phyloP scores from a whole-genome alignment of 768 basidiomycete genomes.

The Leucocoprinus sp. region DNA sequence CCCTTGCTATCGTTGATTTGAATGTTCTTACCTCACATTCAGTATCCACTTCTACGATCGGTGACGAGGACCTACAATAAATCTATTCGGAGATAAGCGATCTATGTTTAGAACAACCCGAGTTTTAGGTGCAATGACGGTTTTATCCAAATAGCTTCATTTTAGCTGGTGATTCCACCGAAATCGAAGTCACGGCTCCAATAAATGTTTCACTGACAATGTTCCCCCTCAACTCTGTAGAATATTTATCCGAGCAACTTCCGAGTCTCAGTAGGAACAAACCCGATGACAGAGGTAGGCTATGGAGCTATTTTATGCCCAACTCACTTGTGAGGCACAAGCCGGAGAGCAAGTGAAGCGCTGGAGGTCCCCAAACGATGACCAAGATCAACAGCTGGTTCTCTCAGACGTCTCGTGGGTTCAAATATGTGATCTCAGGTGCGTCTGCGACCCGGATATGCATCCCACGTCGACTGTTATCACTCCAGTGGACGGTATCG shows the following conservation, averaged over 20 bases:
- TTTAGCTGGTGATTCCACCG: slow-evolving; percentile 45
- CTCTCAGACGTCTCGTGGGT: background rate
- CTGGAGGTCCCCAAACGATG: slow-evolving; percentile 60
- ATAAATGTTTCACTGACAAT: slow-evolving; percentile 62
- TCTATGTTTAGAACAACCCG: background rate
- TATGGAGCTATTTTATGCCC: too few relatives aligned
- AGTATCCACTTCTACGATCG: slow-evolving; percentile 44
- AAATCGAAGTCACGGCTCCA: slow-evolving; percentile 48
- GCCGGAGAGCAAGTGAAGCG: too few relatives aligned
- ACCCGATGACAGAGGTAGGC: slow-evolving; percentile 60
- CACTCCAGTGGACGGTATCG: too few relatives aligned
- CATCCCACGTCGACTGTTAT: too few relatives aligned
- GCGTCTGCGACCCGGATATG: too few relatives aligned
- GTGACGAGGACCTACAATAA: slow-evolving; percentile 32
- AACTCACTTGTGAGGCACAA: slow-evolving; percentile 46
- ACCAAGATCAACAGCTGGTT: slow-evolving; percentile 47
- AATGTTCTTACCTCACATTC: slow-evolving; percentile 48
- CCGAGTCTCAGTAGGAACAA: slow-evolving; percentile 44
- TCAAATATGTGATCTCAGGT: too few relatives aligned
- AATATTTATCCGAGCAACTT: slow-evolving; percentile 64
- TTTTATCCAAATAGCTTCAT: slow-evolving; percentile 46
- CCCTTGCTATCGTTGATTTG: slow-evolving; percentile 4
- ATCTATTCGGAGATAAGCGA: slow-evolving; percentile 5
- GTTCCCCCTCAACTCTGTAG: slow-evolving; percentile 60
- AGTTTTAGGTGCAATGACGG: slow-evolving; percentile 29